phyloP scores from a whole-genome alignment of 306 rosid genomes.

The Lathyrus sativus region DNA sequence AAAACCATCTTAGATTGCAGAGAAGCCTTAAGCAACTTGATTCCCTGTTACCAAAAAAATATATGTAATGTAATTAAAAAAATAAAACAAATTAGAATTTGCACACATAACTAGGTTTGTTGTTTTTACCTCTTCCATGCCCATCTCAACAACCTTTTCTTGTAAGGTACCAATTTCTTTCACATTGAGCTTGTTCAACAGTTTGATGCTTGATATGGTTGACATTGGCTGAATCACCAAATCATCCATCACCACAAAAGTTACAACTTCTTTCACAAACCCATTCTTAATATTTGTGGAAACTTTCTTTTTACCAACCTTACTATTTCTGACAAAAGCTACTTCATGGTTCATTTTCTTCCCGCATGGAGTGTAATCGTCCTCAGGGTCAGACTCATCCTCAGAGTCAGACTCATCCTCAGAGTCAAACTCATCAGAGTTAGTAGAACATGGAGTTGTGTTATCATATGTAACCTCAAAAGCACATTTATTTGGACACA shows the following conservation, averaged over 20 bases:
- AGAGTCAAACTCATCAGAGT: too few relatives aligned
- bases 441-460: background rate
- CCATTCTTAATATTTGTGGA: background rate
- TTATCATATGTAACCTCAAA: background rate
- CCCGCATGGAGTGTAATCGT: too few relatives aligned
- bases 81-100: background rate
- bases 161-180: conserved; percentile 37
- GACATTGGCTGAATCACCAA: conserved; percentile 44
- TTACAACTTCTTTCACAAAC: conserved; percentile 4
- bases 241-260: conserved; percentile 51
- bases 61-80: too few relatives aligned
- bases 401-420: too few relatives aligned
- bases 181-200: conserved; percentile 37
- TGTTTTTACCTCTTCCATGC: conserved; percentile 28
- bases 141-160: conserved; percentile 42
- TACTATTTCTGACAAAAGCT: background rate
- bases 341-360: too few relatives aligned
- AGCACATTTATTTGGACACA: background rate
- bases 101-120: background rate
- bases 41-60: background rate
- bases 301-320: background rate
- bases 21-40: conserved; percentile 29
- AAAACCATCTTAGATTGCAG: conserved; percentile 20
- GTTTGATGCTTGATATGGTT: conserved; percentile 32
- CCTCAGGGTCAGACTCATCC: too few relatives aligned